A percentile compares a stretch with the other conserved stretches of the same genome.
Evolutionary conservation across 2,329 filamentous ascomycete species (phyloP).

Genomic region (Biscogniauxia mediterranea): DNA sequence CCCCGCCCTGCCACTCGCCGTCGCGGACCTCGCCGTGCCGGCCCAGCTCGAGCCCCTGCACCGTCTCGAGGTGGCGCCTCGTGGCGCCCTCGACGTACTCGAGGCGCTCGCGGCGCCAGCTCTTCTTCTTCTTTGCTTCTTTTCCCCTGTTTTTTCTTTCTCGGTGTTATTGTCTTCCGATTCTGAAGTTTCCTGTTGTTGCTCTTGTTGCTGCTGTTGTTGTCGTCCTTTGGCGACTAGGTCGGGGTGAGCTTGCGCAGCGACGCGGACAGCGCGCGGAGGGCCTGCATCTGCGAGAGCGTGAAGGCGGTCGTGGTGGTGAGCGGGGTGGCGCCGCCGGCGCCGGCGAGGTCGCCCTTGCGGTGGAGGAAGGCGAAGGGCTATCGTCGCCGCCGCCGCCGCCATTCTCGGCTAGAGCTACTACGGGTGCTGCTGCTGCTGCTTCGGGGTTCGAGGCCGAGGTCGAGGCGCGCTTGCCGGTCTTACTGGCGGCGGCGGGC

Average conservation of each 20-base stretch:
- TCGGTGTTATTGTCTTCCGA: slow-evolving; percentile 19
- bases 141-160: neutral
- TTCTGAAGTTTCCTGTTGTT: slow-evolving; percentile 14
- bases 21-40: slow-evolving; percentile 60
- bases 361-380: slow-evolving; percentile 58
- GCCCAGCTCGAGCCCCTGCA: slow-evolving; percentile 65
- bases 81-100: slow-evolving; percentile 84
- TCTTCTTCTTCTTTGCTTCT: slow-evolving; percentile 36
- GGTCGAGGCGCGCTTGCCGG: neutral
- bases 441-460: neutral
- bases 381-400: slow-evolving; percentile 9
- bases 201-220: slow-evolving; percentile 2
- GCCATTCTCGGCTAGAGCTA: too few species aligned
- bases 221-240: slow-evolving; percentile 39
- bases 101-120: slow-evolving; percentile 68
- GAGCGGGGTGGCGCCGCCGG: slow-evolving; percentile 55
- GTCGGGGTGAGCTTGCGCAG: slow-evolving; percentile 67
- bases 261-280: slow-evolving; percentile 62
- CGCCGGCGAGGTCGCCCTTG: slow-evolving; percentile 48
- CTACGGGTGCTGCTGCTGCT: slow-evolving; percentile 11
- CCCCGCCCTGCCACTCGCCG: slow-evolving; percentile 61
- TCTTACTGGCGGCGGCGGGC: neutral
- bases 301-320: slow-evolving; percentile 75
- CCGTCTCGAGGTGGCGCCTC: slow-evolving; percentile 69
- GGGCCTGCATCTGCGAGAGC: slow-evolving; percentile 76